Evolutionary conservation across 257 asterid species (phyloP).

Genomic region (Phtheirospermum japonicum): DNA sequence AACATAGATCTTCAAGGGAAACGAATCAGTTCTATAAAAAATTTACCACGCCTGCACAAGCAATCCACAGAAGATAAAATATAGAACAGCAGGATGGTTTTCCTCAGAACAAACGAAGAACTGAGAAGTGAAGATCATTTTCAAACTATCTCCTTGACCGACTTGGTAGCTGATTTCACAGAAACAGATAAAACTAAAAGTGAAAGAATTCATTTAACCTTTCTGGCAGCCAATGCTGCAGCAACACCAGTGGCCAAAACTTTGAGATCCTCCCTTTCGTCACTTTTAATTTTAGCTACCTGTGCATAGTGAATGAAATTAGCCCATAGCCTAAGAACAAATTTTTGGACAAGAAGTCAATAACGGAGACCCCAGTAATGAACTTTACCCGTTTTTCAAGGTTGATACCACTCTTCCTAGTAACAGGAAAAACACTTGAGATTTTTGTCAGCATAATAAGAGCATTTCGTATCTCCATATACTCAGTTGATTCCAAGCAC

Average conservation of each 20-base stretch:
- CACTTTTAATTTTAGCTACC: slow-evolving; percentile 98
- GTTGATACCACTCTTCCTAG: slow-evolving; percentile 96
- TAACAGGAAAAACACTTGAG: slow-evolving; percentile 88
- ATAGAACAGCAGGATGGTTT: slow-evolving; percentile 5
- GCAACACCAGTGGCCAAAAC: slow-evolving; percentile 97
- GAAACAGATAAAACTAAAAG: not conserved
- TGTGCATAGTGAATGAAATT: slow-evolving; percentile 33
- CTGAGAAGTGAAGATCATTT: not conserved
- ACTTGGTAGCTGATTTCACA: not conserved
- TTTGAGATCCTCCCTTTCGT: slow-evolving; percentile 98
- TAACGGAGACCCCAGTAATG: slow-evolving; percentile 15
- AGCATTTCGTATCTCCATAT: slow-evolving; percentile 97
- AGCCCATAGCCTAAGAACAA: slow-evolving; percentile 22
- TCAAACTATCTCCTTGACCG: slow-evolving; percentile 15
- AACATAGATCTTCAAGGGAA: slow-evolving; percentile 9
- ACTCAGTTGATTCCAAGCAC: slow-evolving; percentile 93
- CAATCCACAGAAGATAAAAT: slow-evolving; percentile 18
- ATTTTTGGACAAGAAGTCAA: slow-evolving; percentile 8
- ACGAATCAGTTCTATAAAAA: slow-evolving; percentile 12
- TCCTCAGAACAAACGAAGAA: slow-evolving; percentile 7
- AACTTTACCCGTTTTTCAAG: slow-evolving; percentile 89
- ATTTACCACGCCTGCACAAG: slow-evolving; percentile 4
- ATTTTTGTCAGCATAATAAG: slow-evolving; percentile 88
- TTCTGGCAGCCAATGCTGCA: slow-evolving; percentile 96
- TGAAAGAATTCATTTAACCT: slow-evolving; percentile 46